These are phyloP conservation scores for Podospora australis DNA, from an alignment of 495 filamentous ascomycete genomes.

Conservation along the genomic window DNA sequence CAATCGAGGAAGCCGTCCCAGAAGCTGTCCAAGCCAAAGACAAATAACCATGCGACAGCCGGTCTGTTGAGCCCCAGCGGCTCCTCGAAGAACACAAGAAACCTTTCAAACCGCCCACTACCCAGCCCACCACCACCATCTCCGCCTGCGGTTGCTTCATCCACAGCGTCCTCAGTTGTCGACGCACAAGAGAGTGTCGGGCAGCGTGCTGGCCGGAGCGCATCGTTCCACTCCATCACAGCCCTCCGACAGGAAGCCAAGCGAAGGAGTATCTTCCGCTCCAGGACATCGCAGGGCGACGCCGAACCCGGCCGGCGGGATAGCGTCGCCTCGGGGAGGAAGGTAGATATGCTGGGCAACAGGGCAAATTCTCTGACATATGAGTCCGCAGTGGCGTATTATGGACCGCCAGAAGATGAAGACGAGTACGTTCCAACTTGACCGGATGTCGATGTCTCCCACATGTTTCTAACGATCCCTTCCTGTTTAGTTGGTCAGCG, in stretches of 20 bases:
- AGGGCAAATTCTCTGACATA: constrained; percentile 30
- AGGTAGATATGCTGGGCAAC: constrained; percentile 14
- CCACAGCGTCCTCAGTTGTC: constrained; percentile 10
- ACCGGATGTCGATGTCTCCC: too few relatives aligned
- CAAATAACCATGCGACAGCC: constrained; percentile 37
- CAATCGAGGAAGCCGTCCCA: constrained; percentile 33
- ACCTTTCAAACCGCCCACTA: constrained; percentile 25
- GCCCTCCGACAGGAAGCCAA: constrained; percentile 14
- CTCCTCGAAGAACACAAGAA: constrained; percentile 28
- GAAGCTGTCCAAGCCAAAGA: constrained; percentile 45
- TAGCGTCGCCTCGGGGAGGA: constrained; percentile 12
- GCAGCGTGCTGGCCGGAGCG: constrained; percentile 11
- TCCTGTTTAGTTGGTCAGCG: constrained; percentile 16
- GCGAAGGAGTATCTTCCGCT: constrained; percentile 29
- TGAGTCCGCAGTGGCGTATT: constrained; percentile 25
- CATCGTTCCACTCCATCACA: constrained; percentile 15
- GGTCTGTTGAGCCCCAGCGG: constrained; percentile 36
- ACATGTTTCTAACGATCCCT: constrained; percentile 9
- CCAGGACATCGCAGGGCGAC: constrained; percentile 21
- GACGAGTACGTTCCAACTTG: constrained; percentile 14
- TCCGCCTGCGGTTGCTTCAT: constrained; percentile 16
- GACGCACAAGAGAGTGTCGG: constrained; percentile 5
- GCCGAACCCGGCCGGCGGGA: constrained; percentile 11
- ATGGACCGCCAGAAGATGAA: constrained; percentile 20
- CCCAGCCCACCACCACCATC: constrained; percentile 13